Percentiles rank a stretch among this genome's conserved stretches.
phyloP scores from a whole-genome alignment of 31 red algal genomes.

The Odonthalia washingtoniensis region DNA sequence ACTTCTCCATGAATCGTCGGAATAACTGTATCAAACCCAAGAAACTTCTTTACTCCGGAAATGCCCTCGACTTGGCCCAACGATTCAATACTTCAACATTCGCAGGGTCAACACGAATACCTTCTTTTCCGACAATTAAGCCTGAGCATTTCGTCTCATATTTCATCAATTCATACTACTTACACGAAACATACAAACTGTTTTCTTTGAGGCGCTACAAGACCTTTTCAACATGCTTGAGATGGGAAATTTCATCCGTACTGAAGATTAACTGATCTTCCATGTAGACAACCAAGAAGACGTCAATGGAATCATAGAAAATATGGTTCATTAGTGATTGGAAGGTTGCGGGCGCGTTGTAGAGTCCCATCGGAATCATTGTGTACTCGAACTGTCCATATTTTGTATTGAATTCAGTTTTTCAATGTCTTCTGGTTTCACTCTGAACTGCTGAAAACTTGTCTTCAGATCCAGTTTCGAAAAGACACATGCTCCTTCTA shows the following conservation, averaged over 20 bases:
- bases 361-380: conserved; percentile 5
- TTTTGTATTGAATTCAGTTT: conserved; percentile 12
- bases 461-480: conserved; percentile 20
- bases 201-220: neutral
- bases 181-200: neutral
- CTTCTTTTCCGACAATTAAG: conserved; percentile 15
- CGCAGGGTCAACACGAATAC: neutral
- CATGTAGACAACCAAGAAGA: neutral
- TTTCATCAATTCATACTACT: conserved; percentile 20
- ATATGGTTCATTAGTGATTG: conserved; percentile 17
- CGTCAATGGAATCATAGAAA: conserved; percentile 7
- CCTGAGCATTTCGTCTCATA: neutral
- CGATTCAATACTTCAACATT: neutral
- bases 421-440: neutral
- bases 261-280: conserved; percentile 3
- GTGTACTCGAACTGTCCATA: conserved; percentile 14
- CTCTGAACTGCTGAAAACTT: neutral
- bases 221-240: conserved; percentile 2
- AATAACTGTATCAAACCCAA: conserved; percentile 13
- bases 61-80: neutral
- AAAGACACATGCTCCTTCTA: conserved; percentile 5
- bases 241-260: neutral
- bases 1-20: conserved; percentile 41
- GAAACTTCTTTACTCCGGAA: neutral
- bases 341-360: conserved; percentile 17